These are phyloP conservation scores for Chamaecyparis obtusa DNA, from an alignment of 75 land plant genomes.

Conservation along the genomic window DNA sequence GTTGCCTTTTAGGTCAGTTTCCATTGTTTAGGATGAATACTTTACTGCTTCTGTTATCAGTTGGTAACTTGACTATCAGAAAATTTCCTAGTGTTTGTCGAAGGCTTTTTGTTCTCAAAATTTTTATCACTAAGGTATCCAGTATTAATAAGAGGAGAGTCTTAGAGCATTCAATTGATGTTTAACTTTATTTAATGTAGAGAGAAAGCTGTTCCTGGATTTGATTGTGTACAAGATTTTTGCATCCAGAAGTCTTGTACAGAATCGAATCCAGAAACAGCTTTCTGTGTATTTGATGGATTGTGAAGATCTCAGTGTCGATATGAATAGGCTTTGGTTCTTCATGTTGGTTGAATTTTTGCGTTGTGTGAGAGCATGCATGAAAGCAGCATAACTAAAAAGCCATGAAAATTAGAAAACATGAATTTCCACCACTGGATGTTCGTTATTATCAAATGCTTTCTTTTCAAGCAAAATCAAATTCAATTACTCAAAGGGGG, in stretches of 20 bases:
- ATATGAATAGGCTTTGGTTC: not conserved
- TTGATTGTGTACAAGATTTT: too few relatives aligned
- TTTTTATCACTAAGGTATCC: not conserved
- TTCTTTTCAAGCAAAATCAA: not conserved
- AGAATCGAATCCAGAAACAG: too few relatives aligned
- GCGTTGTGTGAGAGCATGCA: not conserved
- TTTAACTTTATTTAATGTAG: too few relatives aligned
- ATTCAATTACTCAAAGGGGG: not conserved
- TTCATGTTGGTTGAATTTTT: not conserved
- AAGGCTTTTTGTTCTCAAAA: not conserved
- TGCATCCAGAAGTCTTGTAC: too few relatives aligned
- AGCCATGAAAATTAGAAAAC: not conserved
- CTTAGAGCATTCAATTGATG: not conserved
- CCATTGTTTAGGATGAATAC: not conserved
- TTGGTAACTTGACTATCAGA: not conserved
- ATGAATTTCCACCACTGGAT: not conserved
- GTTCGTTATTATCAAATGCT: not conserved
- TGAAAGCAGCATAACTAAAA: not conserved
- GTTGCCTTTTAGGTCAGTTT: not conserved
- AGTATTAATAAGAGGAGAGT: not conserved
- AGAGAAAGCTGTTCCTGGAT: too few relatives aligned
- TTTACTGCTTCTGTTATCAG: not conserved
- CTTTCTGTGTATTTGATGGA: too few relatives aligned
- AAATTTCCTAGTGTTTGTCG: not conserved
- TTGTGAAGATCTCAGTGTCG: too few relatives aligned